Evolutionary conservation across 1,284 basidiomycete species (phyloP).

Genomic region (Ceratobasidium sp.): DNA sequence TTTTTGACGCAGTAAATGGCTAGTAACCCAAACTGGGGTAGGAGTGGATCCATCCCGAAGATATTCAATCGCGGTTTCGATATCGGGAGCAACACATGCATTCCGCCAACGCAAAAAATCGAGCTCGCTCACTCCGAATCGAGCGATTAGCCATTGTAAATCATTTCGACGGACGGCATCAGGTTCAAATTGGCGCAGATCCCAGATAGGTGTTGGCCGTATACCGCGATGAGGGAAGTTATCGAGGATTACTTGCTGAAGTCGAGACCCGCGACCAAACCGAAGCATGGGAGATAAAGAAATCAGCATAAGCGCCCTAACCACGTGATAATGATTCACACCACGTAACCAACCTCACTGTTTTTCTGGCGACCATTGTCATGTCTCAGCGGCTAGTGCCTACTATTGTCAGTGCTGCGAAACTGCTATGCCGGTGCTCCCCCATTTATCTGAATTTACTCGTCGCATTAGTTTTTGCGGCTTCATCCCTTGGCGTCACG

Average conservation of each 20-base stretch:
- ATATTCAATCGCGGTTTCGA: conserved; percentile 8
- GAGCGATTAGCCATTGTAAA: conserved; percentile 2
- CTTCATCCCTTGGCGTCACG: too few species aligned
- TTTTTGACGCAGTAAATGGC: conserved; percentile 19
- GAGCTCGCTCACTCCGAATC: conserved; percentile 11
- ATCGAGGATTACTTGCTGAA: conserved; percentile 34
- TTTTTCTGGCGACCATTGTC: neutral
- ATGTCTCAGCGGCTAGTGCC: neutral
- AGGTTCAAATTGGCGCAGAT: conserved; percentile 21
- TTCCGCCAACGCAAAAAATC: conserved; percentile 44
- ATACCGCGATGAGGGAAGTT: conserved; percentile 22
- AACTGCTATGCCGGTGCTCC: too few species aligned
- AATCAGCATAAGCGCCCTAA: neutral
- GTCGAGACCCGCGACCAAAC: neutral
- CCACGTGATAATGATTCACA: neutral
- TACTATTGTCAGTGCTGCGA: neutral
- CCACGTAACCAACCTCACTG: neutral
- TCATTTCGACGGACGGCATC: neutral
- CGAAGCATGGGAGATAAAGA: conserved; percentile 12
- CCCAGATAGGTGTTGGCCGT: conserved; percentile 26
- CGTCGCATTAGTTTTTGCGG: too few species aligned
- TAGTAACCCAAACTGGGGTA: conserved; percentile 35
- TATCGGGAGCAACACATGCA: conserved; percentile 25
- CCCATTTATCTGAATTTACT: too few species aligned
- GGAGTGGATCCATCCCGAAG: neutral